Evolutionary conservation across 148 eudicot species (phyloP), one percentile per base, ranked within the genome.

Genomic region (Selenicereus undatus): DNA sequence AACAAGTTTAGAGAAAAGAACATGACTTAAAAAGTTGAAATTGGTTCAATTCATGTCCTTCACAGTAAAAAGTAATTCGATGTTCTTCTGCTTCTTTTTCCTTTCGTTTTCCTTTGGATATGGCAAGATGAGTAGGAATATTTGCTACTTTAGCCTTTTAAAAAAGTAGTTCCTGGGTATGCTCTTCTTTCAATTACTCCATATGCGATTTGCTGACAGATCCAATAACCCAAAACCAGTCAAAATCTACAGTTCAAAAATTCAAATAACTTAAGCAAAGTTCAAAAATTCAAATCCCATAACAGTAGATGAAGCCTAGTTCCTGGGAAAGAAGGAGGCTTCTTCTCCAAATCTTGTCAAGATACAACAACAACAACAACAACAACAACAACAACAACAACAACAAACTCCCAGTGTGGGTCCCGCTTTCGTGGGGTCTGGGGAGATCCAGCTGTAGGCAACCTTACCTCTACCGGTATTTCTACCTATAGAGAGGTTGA

Each of bases 301-400:
- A 48, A 48, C 1, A 10, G 14, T 11, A 11, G 8, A 48, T 8
- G 52, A 10, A 4, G 52, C 8, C 64, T 27, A 27, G 7, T 56
- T 56, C 17, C 62, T 18, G 43, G 43, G 43, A 10, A 48, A 39
- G n/a, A n/a, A n/a, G 18, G 18, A 16, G 17, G 1, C 51, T 48
- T 8, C 10, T n/a, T 32, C 32, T 32, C 32, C 32, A 32, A 32
- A 32, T 32, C 32, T 32, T n/a, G n/a, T n/a, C n/a, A n/a, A n/a
- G n/a, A n/a, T n/a, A n/a, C n/a, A n/a, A n/a, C n/a, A n/a, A n/a
- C 90, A 73, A 89, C 94, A 77, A 93, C 83, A 0, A 93, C 83
- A 80, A 36, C 7, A 74, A 21, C 71, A 43, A 52, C 66, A 64
- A n/a, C 2, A 71, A 45, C 43, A 27, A n/a, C n/a, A n/a, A n/a